phyloP scores from a whole-genome alignment of 768 basidiomycete genomes.

The Neoboletus brunneissimus region DNA sequence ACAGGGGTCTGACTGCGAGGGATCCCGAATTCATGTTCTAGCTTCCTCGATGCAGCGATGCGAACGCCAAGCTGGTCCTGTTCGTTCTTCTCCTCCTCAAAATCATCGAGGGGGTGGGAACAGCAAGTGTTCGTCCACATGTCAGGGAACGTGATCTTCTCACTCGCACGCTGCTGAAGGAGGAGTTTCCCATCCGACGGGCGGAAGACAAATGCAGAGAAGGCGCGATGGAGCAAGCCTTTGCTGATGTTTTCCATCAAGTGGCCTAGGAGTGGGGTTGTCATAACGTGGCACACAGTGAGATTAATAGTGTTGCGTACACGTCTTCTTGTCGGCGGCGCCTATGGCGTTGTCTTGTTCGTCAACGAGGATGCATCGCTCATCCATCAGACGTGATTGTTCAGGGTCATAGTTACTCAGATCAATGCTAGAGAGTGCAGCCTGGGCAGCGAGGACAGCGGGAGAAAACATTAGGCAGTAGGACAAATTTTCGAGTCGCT shows the following conservation, averaged over 20 bases:
- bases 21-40: slow-evolving; percentile 96
- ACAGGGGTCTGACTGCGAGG: slow-evolving; percentile 71
- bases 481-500: neutral
- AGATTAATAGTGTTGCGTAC: slow-evolving; percentile 44
- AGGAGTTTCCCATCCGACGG: slow-evolving; percentile 91
- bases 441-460: slow-evolving; percentile 59
- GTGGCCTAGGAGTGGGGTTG: slow-evolving; percentile 53
- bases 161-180: slow-evolving; percentile 91
- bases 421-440: slow-evolving; percentile 71
- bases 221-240: slow-evolving; percentile 94
- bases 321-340: slow-evolving; percentile 93
- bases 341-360: slow-evolving; percentile 83
- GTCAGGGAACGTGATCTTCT: slow-evolving; percentile 98
- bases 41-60: slow-evolving; percentile 89
- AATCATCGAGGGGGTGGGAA: slow-evolving; percentile 93
- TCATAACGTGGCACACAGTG: neutral
- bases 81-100: slow-evolving; percentile 78
- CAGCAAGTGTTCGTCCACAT: slow-evolving; percentile 99
- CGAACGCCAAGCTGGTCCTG: slow-evolving; percentile 78
- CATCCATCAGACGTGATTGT: slow-evolving; percentile 94
- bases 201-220: slow-evolving; percentile 95
- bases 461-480: slow-evolving; percentile 52
- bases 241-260: slow-evolving; percentile 95
- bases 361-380: slow-evolving; percentile 89
- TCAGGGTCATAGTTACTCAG: slow-evolving; percentile 85